Percentiles rank a stretch among this genome's conserved stretches.
Conservation (phyloP, 257 asterid species). For the Solanum chilense region DNA sequence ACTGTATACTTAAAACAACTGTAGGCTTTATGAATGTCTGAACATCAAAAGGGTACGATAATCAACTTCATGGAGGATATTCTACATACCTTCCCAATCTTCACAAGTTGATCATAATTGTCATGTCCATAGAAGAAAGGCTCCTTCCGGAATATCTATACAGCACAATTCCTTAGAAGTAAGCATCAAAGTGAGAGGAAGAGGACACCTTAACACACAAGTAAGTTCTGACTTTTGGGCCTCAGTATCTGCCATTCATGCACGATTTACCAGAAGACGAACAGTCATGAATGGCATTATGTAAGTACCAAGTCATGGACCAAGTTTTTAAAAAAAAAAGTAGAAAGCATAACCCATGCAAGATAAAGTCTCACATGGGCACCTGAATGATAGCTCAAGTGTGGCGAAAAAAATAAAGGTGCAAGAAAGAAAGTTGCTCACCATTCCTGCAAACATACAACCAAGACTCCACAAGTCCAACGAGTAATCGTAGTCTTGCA, state of each 20-base stretch:
- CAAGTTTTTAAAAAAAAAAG: not conserved
- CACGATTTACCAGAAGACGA: not conserved
- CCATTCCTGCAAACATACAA: constrained; percentile 45
- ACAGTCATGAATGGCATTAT: not conserved
- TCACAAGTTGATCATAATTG: constrained; percentile 9
- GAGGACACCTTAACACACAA: not conserved
- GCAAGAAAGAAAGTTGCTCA: not conserved
- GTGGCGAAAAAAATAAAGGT: not conserved
- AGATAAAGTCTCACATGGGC: not conserved
- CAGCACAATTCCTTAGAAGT: not conserved
- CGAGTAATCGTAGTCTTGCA: constrained; percentile 72
- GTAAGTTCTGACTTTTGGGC: not conserved
- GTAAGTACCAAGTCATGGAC: not conserved
- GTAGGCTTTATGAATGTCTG: not conserved
- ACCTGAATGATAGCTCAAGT: not conserved
- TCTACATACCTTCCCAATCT: constrained; percentile 5
- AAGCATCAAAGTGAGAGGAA: constrained; percentile 4
- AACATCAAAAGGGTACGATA: not conserved
- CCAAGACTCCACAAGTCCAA: constrained; percentile 74
- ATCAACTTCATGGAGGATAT: not conserved
- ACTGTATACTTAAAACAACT: not conserved
- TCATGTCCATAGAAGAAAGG: constrained; percentile 10
- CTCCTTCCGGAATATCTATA: constrained; percentile 13
- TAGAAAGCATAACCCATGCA: not conserved
- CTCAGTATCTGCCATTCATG: not conserved